These are phyloP conservation scores for Cryomyces antarcticus DNA, from an alignment of 495 filamentous ascomycete species.

Conservation along the genomic window DNA sequence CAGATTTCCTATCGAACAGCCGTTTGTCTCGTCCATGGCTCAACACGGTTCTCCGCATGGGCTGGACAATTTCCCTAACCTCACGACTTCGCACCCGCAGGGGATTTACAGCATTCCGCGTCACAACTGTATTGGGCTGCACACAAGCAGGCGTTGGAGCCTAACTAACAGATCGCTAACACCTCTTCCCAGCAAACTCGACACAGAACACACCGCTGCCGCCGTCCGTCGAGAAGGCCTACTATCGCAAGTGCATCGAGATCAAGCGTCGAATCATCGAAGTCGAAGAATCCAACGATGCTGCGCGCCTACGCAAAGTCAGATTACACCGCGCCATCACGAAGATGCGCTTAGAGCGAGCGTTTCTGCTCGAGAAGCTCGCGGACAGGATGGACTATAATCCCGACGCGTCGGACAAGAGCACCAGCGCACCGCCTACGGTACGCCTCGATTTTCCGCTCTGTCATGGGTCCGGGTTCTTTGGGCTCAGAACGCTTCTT, in stretches of 20 bases:
- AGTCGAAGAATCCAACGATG: conserved; percentile 74
- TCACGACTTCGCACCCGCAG: too few species aligned
- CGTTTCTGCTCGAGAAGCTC: conserved; percentile 75
- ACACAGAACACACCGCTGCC: conserved; percentile 36
- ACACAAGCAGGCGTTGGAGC: too few species aligned
- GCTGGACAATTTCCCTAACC: too few species aligned
- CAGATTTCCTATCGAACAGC: too few species aligned
- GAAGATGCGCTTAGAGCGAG: conserved; percentile 79
- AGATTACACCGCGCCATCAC: conserved; percentile 66
- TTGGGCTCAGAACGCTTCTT: too few species aligned
- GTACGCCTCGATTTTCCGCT: conserved; percentile 4
- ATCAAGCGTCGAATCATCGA: conserved; percentile 79
- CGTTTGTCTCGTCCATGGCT: too few species aligned
- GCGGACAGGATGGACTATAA: conserved; percentile 68
- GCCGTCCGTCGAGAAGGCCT: conserved; percentile 86
- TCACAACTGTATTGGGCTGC: too few species aligned
- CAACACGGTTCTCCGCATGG: too few species aligned
- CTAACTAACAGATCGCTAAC: background rate
- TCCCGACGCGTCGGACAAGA: conserved; percentile 53
- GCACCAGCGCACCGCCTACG: conserved; percentile 49
- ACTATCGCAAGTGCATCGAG: conserved; percentile 91
- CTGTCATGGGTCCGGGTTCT: background rate
- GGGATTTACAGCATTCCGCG: too few species aligned
- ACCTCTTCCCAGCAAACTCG: background rate
- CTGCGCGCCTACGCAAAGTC: conserved; percentile 52